phyloP scores from a whole-genome alignment of 192 early-diverging fungal genomes.

The Mortierella claussenii region DNA sequence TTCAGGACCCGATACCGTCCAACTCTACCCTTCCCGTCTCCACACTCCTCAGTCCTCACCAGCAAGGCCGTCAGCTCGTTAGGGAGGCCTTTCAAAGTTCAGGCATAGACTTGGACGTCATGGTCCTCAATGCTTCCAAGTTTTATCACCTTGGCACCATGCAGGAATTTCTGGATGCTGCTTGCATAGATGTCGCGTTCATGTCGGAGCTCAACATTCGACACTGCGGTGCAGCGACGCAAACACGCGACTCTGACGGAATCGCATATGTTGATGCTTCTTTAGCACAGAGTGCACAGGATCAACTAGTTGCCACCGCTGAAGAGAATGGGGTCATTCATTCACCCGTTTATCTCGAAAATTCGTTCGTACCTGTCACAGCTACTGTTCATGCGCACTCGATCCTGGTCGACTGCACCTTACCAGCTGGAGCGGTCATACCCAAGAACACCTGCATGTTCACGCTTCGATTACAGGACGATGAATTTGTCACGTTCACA shows the following conservation, averaged over 20 bases:
- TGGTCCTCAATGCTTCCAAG: constrained; percentile 54
- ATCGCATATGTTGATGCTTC: constrained; percentile 4
- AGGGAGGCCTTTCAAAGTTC: constrained; percentile 8
- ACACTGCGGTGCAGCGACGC: too few relatives aligned
- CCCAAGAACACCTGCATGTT: constrained; percentile 51
- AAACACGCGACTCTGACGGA: neutral
- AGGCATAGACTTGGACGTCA: constrained; percentile 30
- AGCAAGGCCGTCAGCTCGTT: constrained; percentile 14
- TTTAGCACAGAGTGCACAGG: too few relatives aligned
- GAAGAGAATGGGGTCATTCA: too few relatives aligned
- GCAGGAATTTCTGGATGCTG: constrained; percentile 44
- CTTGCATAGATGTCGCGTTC: constrained; percentile 30
- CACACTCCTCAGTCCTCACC: constrained; percentile 1
- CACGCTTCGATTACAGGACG: constrained; percentile 23
- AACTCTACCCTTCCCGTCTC: neutral
- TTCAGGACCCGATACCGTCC: neutral
- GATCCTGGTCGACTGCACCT: constrained; percentile 27
- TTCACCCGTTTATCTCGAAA: constrained; percentile 16
- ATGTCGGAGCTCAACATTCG: constrained; percentile 35
- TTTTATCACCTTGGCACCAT: constrained; percentile 58
- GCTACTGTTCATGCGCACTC: constrained; percentile 13
- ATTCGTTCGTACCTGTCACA: neutral
- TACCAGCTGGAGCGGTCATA: constrained; percentile 4
- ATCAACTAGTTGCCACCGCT: too few relatives aligned
- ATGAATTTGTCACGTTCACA: constrained; percentile 53